These are phyloP conservation scores for Plasmopara halstedii DNA, from an alignment of 352 stramenopile species.

Conservation along the genomic window DNA sequence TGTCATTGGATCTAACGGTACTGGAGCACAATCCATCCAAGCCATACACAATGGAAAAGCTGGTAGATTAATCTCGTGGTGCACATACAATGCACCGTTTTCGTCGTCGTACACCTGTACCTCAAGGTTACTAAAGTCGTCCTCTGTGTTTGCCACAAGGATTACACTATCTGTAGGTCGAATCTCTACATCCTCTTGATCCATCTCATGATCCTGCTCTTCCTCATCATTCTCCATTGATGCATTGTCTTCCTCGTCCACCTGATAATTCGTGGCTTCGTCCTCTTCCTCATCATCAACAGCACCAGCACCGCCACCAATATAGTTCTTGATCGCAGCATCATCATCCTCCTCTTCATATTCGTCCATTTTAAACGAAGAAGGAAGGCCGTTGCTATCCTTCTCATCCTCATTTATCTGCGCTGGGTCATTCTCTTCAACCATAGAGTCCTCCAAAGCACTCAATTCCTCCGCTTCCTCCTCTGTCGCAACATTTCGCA, in stretches of 20 bases:
- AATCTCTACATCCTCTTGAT: constrained; percentile 93
- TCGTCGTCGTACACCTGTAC: constrained; percentile 98
- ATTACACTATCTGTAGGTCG: constrained; percentile 91
- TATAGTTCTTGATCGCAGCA: constrained; percentile 72
- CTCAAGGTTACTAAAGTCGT: constrained; percentile 98
- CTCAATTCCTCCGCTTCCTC: constrained; percentile 60
- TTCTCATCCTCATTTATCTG: constrained; percentile 19
- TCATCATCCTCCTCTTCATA: constrained; percentile 86
- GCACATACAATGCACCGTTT: constrained; percentile 96
- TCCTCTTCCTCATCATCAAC: constrained; percentile 47
- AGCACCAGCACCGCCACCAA: constrained; percentile 26
- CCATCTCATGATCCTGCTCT: constrained; percentile 63
- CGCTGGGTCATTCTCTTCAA: constrained; percentile 29
- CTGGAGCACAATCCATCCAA: constrained; percentile 90
- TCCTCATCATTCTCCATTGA: constrained; percentile 48
- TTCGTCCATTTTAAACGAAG: constrained; percentile 82
- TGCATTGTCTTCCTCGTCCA: constrained; percentile 44
- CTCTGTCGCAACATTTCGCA: constrained; percentile 67
- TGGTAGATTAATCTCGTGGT: constrained; percentile 99
- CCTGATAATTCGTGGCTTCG: constrained; percentile 9
- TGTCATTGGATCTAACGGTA: constrained; percentile 44
- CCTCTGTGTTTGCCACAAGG: constrained; percentile 95
- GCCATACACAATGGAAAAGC: constrained; percentile 97
- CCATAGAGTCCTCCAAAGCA: constrained; percentile 44
- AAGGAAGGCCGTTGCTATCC: constrained; percentile 44